Evolutionary conservation across 2,329 filamentous ascomycete species (phyloP).

Genomic region (Pestalotiopsis sp.): DNA sequence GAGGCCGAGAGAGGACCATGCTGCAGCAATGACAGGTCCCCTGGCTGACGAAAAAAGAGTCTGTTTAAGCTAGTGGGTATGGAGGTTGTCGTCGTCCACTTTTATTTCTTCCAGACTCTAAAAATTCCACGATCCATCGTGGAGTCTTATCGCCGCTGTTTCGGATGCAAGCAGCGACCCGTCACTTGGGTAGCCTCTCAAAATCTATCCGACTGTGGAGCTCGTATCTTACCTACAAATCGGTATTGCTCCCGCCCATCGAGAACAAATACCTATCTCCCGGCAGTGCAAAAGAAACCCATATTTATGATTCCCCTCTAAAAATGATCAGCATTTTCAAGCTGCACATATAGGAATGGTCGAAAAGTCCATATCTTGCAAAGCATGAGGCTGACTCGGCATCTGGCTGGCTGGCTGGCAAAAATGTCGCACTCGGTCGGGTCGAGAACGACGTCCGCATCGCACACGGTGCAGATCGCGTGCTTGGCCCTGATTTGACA

Average conservation of each 20-base stretch:
- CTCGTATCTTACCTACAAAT: background rate
- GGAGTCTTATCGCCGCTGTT: conserved; percentile 1
- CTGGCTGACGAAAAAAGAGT: background rate
- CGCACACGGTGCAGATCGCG: background rate
- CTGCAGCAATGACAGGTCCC: background rate
- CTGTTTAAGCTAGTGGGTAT: background rate
- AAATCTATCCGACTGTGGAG: background rate
- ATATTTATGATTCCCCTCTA: background rate
- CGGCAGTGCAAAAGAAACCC: background rate
- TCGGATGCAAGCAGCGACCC: background rate
- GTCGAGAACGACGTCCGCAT: background rate
- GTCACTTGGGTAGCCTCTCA: background rate
- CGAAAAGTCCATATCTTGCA: background rate
- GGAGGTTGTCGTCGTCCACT: background rate
- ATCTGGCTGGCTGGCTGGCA: background rate
- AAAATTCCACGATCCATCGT: background rate
- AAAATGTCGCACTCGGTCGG: background rate
- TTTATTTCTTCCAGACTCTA: background rate
- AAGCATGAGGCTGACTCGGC: background rate
- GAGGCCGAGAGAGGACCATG: background rate
- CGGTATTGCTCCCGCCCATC: background rate
- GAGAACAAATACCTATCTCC: background rate
- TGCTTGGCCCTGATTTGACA: background rate
- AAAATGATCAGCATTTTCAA: background rate
- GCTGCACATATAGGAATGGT: background rate